Evolutionary conservation across 2,329 filamentous ascomycete genomes (phyloP).

Genomic region (Fusarium scirpi): DNA sequence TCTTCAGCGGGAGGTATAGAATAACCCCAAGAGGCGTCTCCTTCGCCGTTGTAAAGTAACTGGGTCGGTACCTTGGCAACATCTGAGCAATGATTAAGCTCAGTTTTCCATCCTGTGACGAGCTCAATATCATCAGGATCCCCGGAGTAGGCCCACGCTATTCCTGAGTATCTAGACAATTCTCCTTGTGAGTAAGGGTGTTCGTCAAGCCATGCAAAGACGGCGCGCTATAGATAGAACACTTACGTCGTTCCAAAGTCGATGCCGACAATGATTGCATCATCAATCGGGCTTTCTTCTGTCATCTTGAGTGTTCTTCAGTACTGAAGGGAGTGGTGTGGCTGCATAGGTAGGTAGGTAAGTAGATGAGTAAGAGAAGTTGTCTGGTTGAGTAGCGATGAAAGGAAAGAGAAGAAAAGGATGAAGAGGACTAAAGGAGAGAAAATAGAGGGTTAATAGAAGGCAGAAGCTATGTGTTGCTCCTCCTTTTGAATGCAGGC

Average conservation of each 20-base stretch:
- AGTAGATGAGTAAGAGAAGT: background rate
- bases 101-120: conserved; percentile 49
- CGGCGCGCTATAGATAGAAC: accelerated
- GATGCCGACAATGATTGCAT: conserved; percentile 54
- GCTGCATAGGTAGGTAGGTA: too few species aligned
- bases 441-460: accelerated
- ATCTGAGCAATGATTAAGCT: conserved; percentile 42
- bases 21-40: conserved; percentile 50
- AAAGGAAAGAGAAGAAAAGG: background rate
- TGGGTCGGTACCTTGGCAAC: conserved; percentile 50
- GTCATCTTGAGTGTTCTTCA: background rate
- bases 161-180: conserved; percentile 52
- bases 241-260: conserved; percentile 62
- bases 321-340: background rate
- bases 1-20: conserved; percentile 39
- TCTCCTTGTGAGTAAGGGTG: background rate
- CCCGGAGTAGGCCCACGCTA: conserved; percentile 54
- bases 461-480: background rate
- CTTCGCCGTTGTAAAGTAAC: conserved; percentile 29
- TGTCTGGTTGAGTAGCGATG: accelerated
- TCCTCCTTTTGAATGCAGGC: background rate
- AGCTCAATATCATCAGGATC: conserved; percentile 47
- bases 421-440: accelerated
- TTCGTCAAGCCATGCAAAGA: too few species aligned
- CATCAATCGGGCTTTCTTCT: background rate